Percentiles rank a stretch among this genome's conserved stretches.
phyloP scores from a whole-genome alignment of 495 filamentous ascomycete genomes.

The Penicillium maclennaniae region DNA sequence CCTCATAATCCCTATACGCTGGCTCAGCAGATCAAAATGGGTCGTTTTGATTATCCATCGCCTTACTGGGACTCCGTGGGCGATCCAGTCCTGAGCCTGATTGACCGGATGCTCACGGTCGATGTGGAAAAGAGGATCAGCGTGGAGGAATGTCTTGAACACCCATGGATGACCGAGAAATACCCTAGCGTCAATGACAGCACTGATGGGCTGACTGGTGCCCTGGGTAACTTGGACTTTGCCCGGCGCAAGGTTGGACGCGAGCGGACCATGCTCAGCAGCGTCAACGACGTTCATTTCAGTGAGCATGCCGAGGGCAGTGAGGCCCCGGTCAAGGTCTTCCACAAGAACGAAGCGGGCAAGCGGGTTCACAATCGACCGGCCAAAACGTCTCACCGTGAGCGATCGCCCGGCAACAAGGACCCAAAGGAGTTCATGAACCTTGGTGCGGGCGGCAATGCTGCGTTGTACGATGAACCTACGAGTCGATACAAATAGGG shows the following conservation, averaged over 20 bases:
- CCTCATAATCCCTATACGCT: conserved; percentile 77
- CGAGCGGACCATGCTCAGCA: conserved; percentile 80
- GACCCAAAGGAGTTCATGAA: conserved; percentile 71
- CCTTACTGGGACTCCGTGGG: conserved; percentile 96
- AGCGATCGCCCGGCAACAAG: conserved; percentile 59
- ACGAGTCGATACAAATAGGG: conserved; percentile 39
- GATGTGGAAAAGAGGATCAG: conserved; percentile 79
- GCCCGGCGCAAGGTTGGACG: conserved; percentile 71
- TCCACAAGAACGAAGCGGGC: conserved; percentile 64
- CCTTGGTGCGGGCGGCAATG: conserved; percentile 79
- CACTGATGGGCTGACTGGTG: conserved; percentile 86
- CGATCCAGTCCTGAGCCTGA: conserved; percentile 87
- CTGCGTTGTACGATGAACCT: conserved; percentile 62
- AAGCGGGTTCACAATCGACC: conserved; percentile 41
- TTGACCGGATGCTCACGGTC: conserved; percentile 91
- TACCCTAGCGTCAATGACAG: conserved; percentile 61
- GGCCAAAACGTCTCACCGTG: conserved; percentile 32
- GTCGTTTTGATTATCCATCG: conserved; percentile 88
- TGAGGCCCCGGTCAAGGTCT: conserved; percentile 67
- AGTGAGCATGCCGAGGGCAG: conserved; percentile 55
- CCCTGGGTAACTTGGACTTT: conserved; percentile 77
- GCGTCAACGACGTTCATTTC: conserved; percentile 74
- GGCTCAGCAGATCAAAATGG: conserved; percentile 85
- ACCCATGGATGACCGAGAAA: conserved; percentile 77
- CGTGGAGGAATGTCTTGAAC: conserved; percentile 83